Percentiles rank a stretch among this genome's conserved stretches.
phyloP scores from a whole-genome alignment of 176 grass and related monocot genomes.

The bread wheat (Triticum aestivum) region IWGSC_CS_RefSeq_v2.1 NC_057801.1:154501900-154502399 shows the following conservation, averaged over 20 bases:
- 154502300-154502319: not conserved
- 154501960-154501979: not conserved
- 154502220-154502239: conserved; percentile 54
- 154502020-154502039: conserved; percentile 58
- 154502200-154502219: conserved; percentile 72
- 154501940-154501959: conserved; percentile 20
- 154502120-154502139: not conserved
- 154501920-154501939: conserved; percentile 51
- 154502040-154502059: conserved; percentile 53
- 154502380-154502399: conserved; percentile 36
- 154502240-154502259: conserved; percentile 53
- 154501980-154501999: not conserved
- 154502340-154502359: conserved; percentile 51
- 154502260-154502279: conserved; percentile 59
- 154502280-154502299: conserved; percentile 25
- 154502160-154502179: conserved; percentile 45
- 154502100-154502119: conserved; percentile 41
- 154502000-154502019: not conserved
- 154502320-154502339: not conserved
- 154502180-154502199: conserved; percentile 73
- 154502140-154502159: not conserved
- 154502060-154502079: conserved; percentile 39
- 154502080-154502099: conserved; percentile 60
- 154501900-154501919: conserved; percentile 59
- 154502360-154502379: conserved; percentile 80